phyloP scores from a whole-genome alignment of 306 rosid genomes.

The Vigna mungo region DNA sequence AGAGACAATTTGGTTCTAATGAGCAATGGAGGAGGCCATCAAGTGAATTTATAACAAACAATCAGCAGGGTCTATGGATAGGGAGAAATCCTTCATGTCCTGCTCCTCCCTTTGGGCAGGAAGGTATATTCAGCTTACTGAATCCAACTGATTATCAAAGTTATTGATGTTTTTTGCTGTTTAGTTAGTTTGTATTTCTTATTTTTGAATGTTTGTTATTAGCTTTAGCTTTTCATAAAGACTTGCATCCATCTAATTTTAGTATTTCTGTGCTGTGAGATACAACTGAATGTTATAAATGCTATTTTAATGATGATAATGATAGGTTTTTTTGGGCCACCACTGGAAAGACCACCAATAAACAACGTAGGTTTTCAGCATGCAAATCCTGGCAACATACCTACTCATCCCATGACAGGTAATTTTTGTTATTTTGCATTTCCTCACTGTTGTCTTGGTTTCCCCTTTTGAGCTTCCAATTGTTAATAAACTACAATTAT shows the following conservation, averaged over 20 bases:
- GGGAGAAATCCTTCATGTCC: slow-evolving; percentile 66
- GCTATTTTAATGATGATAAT: slow-evolving; percentile 23
- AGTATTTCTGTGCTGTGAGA: background rate
- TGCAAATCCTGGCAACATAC: slow-evolving; percentile 57
- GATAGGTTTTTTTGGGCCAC: slow-evolving; percentile 72
- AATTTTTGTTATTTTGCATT: slow-evolving; percentile 15
- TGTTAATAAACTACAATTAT: slow-evolving; percentile 1
- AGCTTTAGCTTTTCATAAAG: background rate
- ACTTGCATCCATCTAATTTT: background rate
- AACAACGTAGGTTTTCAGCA: slow-evolving; percentile 70
- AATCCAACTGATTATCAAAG: background rate
- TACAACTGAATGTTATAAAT: background rate
- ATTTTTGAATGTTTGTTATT: background rate
- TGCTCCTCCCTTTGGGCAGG: slow-evolving; percentile 70
- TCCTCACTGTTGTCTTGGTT: background rate
- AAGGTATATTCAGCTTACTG: slow-evolving; percentile 55
- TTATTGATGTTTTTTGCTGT: background rate
- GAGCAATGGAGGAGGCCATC: slow-evolving; percentile 78
- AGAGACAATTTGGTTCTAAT: slow-evolving; percentile 66
- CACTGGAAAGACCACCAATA: slow-evolving; percentile 68
- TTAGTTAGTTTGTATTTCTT: background rate
- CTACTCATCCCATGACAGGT: slow-evolving; percentile 76
- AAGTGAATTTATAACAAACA: slow-evolving; percentile 60
- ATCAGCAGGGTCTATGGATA: slow-evolving; percentile 74
- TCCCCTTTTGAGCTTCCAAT: background rate